phyloP scores from a whole-genome alignment of 768 basidiomycete genomes.

The Trametopsis cervina region DNA sequence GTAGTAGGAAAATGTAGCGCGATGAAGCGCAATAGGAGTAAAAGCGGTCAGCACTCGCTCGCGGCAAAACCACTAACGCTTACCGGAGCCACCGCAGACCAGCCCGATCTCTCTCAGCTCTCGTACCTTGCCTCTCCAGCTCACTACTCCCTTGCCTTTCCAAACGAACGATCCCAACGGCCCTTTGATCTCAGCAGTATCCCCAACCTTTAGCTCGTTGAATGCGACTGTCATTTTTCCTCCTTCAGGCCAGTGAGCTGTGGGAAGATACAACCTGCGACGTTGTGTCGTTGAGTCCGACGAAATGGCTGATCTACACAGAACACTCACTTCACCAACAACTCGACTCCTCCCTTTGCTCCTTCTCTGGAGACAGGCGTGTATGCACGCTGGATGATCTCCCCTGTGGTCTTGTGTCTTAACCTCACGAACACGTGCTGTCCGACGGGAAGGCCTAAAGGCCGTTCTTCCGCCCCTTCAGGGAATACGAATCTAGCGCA shows the following conservation, averaged over 20 bases:
- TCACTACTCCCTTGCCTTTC: conserved; percentile 33
- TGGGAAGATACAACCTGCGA: conserved; percentile 39
- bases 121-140: conserved; percentile 29
- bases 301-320: neutral
- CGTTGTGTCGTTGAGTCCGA: neutral
- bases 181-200: conserved; percentile 49
- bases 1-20: neutral
- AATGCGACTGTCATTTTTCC: conserved; percentile 48
- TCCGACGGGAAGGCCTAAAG: conserved; percentile 49
- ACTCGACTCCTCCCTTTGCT: conserved; percentile 40
- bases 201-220: conserved; percentile 39
- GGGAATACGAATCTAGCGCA: neutral
- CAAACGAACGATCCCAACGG: conserved; percentile 53
- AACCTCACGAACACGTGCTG: conserved; percentile 54
- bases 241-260: conserved; percentile 30
- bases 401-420: conserved; percentile 24
- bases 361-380: conserved; percentile 45
- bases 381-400: conserved; percentile 51
- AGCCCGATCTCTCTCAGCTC: conserved; percentile 39
- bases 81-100: conserved; percentile 53
- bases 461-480: conserved; percentile 24
- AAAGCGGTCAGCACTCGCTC: neutral
- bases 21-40: neutral
- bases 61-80: conserved; percentile 3
- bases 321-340: conserved; percentile 42